These are phyloP conservation scores for Mortierella sp. DNA, from an alignment of 371 early-diverging fungal species.

Conservation along the genomic window DNA sequence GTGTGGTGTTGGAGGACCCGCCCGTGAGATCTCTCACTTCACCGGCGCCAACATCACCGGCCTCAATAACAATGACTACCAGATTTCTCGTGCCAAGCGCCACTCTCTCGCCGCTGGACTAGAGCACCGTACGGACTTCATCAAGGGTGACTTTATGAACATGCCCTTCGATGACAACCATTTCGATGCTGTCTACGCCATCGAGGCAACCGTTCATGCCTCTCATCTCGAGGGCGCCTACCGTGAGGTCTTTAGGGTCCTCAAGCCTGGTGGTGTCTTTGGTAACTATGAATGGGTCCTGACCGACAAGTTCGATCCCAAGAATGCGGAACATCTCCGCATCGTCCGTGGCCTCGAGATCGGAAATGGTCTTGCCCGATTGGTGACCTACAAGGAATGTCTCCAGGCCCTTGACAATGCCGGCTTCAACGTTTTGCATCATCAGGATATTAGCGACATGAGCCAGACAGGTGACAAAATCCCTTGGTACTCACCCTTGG, in stretches of 20 bases:
- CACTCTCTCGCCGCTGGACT: slow-evolving; percentile 78
- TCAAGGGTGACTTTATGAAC: slow-evolving; percentile 92
- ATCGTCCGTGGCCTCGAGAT: slow-evolving; percentile 87
- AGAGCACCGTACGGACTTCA: slow-evolving; percentile 67
- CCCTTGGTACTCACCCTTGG: slow-evolving; percentile 89
- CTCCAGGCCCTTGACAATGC: slow-evolving; percentile 81
- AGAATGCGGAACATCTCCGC: slow-evolving; percentile 75
- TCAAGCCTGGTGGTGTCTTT: slow-evolving; percentile 91
- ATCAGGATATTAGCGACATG: slow-evolving; percentile 77
- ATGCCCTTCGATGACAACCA: slow-evolving; percentile 87
- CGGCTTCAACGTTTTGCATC: slow-evolving; percentile 84
- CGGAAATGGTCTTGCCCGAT: slow-evolving; percentile 88
- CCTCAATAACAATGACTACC: slow-evolving; percentile 96
- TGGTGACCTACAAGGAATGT: slow-evolving; percentile 77
- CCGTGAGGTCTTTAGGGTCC: slow-evolving; percentile 85
- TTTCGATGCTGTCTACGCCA: slow-evolving; percentile 90
- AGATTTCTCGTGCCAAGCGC: slow-evolving; percentile 81
- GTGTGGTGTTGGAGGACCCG: slow-evolving; percentile 95
- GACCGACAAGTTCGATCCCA: slow-evolving; percentile 86
- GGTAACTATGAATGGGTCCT: slow-evolving; percentile 94
- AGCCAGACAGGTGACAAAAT: slow-evolving; percentile 72
- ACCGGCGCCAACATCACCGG: slow-evolving; percentile 91
- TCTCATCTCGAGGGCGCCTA: slow-evolving; percentile 81
- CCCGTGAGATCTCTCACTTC: slow-evolving; percentile 90
- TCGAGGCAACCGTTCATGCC: slow-evolving; percentile 94